Evolutionary conservation across 176 grass and related monocot species (phyloP).

Genomic region (Canna indica): DNA sequence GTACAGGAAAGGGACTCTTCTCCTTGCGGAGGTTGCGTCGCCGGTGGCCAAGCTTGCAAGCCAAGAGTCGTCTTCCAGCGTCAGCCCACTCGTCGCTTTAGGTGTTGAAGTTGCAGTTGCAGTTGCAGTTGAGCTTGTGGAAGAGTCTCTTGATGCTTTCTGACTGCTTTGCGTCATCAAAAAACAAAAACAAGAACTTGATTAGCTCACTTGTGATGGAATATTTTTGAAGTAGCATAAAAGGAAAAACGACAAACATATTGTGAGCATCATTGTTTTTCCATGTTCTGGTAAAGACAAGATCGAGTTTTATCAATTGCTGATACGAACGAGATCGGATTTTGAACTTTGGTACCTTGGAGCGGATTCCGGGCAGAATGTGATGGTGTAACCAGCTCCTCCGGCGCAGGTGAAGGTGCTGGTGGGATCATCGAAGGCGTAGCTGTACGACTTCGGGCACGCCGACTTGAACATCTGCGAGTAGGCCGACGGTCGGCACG

Average conservation of each 20-base stretch:
- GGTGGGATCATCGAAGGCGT: slow-evolving; percentile 94
- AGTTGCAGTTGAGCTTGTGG: background rate
- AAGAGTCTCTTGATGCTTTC: slow-evolving; percentile 13
- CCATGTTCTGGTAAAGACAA: background rate
- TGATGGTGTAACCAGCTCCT: slow-evolving; percentile 59
- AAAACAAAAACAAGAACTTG: background rate
- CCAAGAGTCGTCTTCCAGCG: slow-evolving; percentile 15
- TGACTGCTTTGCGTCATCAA: background rate
- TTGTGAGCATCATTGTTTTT: too few species aligned
- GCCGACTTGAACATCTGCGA: slow-evolving; percentile 84
- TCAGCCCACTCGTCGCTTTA: background rate
- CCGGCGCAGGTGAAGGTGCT: slow-evolving; percentile 83
- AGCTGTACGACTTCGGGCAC: slow-evolving; percentile 89
- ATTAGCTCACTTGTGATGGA: background rate
- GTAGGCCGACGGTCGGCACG: slow-evolving; percentile 77
- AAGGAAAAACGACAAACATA: background rate
- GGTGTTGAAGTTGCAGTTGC: background rate
- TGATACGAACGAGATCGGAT: too few species aligned
- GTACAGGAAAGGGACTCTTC: background rate
- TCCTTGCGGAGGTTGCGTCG: background rate
- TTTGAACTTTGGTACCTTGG: slow-evolving; percentile 36
- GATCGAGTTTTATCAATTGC: background rate
- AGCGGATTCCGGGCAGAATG: slow-evolving; percentile 51
- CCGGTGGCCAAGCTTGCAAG: slow-evolving; percentile 17
- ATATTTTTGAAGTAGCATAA: background rate